These are phyloP conservation scores for Trichosporon inkin DNA, from an alignment of 1,284 basidiomycete genomes.

Conservation along the genomic window DNA sequence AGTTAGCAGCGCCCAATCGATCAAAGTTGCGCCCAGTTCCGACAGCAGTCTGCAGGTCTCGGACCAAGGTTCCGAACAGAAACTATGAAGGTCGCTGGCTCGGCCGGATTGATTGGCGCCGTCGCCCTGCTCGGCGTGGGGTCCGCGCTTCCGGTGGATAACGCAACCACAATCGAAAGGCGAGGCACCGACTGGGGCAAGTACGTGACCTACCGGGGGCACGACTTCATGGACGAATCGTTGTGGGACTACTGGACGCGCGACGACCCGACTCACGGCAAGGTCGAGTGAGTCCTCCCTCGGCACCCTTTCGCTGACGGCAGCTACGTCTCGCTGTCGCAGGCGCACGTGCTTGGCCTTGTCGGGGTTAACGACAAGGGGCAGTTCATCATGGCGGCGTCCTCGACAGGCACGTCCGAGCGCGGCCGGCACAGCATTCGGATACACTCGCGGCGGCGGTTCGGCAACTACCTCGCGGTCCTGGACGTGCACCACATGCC, in stretches of 20 bases:
- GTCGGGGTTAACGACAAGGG: not conserved
- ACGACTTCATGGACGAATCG: slow-evolving; percentile 1
- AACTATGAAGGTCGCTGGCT: too few species aligned
- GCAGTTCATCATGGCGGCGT: slow-evolving; percentile 1
- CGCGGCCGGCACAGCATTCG: not conserved
- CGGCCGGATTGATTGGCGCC: too few species aligned
- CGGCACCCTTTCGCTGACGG: not conserved
- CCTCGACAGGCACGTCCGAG: not conserved
- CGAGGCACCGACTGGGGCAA: slow-evolving; percentile 1
- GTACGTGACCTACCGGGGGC: not conserved
- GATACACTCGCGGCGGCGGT: not conserved
- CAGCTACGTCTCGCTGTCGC: slow-evolving; percentile 2
- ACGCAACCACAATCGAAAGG: not conserved
- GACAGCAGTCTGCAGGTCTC: too few species aligned
- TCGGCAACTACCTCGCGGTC: not conserved
- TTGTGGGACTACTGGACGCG: not conserved
- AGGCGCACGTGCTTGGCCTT: not conserved
- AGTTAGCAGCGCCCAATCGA: too few species aligned
- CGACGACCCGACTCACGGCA: slow-evolving; percentile 3
- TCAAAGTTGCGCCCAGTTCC: too few species aligned
- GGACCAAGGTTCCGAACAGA: too few species aligned
- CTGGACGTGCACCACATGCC: not conserved
- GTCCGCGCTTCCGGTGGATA: too few species aligned
- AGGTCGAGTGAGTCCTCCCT: not conserved
- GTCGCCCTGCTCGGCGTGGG: too few species aligned